Evolutionary conservation across 805 yeast genomes (phyloP).

Genomic region (Scheffersomyces spartinae): DNA sequence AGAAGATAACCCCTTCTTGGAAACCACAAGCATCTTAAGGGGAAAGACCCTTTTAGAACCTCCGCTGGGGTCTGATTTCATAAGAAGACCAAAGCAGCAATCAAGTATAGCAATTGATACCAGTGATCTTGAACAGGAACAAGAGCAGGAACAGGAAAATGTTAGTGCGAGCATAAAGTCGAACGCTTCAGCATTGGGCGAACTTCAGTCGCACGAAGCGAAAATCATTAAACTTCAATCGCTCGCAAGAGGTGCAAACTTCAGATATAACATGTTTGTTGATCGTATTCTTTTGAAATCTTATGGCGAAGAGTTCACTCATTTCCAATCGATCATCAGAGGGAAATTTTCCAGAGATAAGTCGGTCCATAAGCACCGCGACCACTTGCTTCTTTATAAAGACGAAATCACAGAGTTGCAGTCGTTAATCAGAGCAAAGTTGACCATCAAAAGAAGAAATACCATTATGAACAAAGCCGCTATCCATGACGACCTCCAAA

Average conservation of each 20-base stretch:
- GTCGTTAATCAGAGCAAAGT: constrained; percentile 20
- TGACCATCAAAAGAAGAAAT: too few species aligned
- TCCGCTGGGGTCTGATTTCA: too few species aligned
- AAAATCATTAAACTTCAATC: constrained; percentile 52
- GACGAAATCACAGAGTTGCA: constrained; percentile 27
- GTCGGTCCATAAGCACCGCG: constrained; percentile 23
- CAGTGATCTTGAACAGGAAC: constrained; percentile 1
- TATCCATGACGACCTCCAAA: too few species aligned
- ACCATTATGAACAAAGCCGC: too few species aligned
- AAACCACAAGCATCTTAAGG: neutral
- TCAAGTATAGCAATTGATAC: too few species aligned
- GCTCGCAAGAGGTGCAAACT: constrained; percentile 53
- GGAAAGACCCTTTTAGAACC: too few species aligned
- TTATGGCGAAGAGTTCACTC: constrained; percentile 37
- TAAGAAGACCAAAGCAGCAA: too few species aligned
- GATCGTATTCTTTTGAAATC: constrained; percentile 50
- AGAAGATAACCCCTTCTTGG: constrained; percentile 2
- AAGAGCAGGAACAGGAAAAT: constrained; percentile 3
- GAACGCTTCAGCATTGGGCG: too few species aligned
- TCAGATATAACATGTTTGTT: constrained; percentile 54
- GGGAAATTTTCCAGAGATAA: constrained; percentile 29
- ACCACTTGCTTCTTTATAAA: constrained; percentile 16
- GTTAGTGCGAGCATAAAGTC: too few species aligned
- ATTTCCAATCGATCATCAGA: constrained; percentile 39
- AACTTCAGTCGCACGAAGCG: too few species aligned